Evolutionary conservation across 1,284 basidiomycete genomes (phyloP), one percentile per base, ranked within the genome.

Genomic region (Tetrapyrgos nigripes): DNA sequence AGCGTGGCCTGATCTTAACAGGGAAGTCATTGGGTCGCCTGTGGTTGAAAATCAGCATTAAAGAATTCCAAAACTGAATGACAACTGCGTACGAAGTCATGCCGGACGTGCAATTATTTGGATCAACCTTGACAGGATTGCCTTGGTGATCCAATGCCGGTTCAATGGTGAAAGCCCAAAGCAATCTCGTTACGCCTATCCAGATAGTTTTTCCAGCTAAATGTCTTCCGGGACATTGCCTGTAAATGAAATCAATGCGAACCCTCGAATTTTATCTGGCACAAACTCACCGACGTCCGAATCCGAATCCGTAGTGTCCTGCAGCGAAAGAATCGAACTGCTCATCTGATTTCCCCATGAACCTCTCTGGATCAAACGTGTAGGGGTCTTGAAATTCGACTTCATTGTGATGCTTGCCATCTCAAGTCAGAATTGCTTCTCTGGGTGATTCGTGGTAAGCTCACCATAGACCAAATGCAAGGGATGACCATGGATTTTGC

Each of bases 61-160:
- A 33, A 33, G 9, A 33, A 33, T 33, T 33, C 14, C 31, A 14
- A 8, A 33, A 14, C 44, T n/a, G n/a, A 45, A 49, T 13, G 27
- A 28, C 11, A 3, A 19, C 4, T 14, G 35, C 50, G 8, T 51
- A 51, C 50, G 50, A 51, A 17, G 50, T 33, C 50, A 51, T 51
- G 31, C 50, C 50, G 23, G 50, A 51, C 9, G 50, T 51, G 31
- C 50, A 51, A 21, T 51, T 26, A 26, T 51, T 26, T n/a, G 50
- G 50, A 26, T 35, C 28, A 23, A 51, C 50, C 17, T 5, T 19
- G 33, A 51, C 21, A n/a, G 24, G 14, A 17, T 33, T 35, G 28
- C 27, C 50, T n/a, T 4, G 3, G 10, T 27, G 6, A 17, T 31
- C 31, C 31, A 4, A 9, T 31, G 11, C 27, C 10, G 6, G 27